These are phyloP conservation scores for Vitellaria paradoxa DNA, from an alignment of 179 eudicot genomes.

Conservation along the genomic window DNA sequence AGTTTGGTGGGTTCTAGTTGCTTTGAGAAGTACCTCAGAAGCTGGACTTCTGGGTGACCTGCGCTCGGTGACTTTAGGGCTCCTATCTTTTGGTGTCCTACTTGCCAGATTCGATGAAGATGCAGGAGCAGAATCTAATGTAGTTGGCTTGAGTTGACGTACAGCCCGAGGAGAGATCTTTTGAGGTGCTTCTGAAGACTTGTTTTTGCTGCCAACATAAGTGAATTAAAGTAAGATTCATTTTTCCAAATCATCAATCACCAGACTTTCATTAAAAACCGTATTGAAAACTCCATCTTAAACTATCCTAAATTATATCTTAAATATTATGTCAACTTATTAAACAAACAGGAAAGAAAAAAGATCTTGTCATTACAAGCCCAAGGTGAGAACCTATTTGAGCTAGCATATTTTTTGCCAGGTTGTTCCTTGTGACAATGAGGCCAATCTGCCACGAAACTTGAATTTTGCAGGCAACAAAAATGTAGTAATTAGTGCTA, in stretches of 20 bases:
- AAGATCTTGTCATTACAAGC: background rate
- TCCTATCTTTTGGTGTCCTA: slow-evolving; percentile 56
- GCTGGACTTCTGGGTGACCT: slow-evolving; percentile 63
- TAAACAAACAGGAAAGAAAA: too few species aligned
- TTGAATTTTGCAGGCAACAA: background rate
- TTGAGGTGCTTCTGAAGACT: slow-evolving; percentile 43
- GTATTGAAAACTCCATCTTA: background rate
- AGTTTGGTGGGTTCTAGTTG: background rate
- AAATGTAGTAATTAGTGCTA: background rate
- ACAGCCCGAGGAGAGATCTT: slow-evolving; percentile 53
- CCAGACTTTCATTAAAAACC: background rate
- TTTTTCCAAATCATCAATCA: background rate
- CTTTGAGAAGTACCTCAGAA: slow-evolving; percentile 55
- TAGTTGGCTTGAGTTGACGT: slow-evolving; percentile 59
- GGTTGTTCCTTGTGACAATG: background rate
- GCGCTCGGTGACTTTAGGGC: slow-evolving; percentile 73
- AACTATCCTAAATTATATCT: background rate
- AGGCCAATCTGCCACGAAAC: background rate
- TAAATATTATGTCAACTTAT: too few species aligned
- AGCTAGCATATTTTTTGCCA: background rate
- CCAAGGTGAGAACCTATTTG: background rate
- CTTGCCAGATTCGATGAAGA: slow-evolving; percentile 40
- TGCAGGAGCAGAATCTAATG: slow-evolving; percentile 40
- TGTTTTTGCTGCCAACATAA: slow-evolving; percentile 20
- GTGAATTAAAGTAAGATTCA: background rate